phyloP scores from a whole-genome alignment of 2,329 filamentous ascomycete species.

The Botrytis deweyae region DNA sequence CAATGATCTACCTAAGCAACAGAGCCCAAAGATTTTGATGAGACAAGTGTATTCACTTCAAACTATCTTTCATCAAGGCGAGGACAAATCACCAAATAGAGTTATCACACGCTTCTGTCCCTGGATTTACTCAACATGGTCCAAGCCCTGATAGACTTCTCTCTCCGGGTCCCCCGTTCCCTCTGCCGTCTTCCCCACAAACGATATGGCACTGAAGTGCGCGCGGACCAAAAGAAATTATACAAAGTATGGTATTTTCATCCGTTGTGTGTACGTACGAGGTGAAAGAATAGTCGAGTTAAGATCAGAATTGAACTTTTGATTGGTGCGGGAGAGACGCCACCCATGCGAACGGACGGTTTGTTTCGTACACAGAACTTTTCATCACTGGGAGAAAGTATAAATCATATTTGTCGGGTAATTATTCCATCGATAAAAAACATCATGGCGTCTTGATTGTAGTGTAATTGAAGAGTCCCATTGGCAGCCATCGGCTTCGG shows the following conservation, averaged over 20 bases:
- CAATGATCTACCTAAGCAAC: not conserved
- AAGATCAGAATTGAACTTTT: too few relatives aligned
- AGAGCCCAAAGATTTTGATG: too few relatives aligned
- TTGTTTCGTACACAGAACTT: not conserved
- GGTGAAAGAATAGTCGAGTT: not conserved
- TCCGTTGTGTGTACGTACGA: not conserved
- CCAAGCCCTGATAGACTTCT: not conserved
- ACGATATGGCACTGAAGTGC: not conserved
- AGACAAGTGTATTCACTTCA: not conserved
- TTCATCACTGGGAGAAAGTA: not conserved
- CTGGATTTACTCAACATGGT: not conserved
- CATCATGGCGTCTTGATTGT: not conserved
- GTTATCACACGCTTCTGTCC: not conserved
- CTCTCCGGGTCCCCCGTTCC: not conserved
- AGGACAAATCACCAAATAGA: not conserved
- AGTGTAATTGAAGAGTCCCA: not conserved
- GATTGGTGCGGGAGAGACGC: not conserved
- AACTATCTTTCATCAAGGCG: not conserved
- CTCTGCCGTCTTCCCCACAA: not conserved
- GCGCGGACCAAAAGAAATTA: not conserved
- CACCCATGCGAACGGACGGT: not conserved
- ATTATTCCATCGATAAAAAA: not conserved
- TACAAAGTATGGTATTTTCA: not conserved
- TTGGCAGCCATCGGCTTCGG: not conserved
- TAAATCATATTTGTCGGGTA: not conserved